phyloP scores from a whole-genome alignment of 192 early-diverging fungal genomes.

The Neocallimastix lanati region DNA sequence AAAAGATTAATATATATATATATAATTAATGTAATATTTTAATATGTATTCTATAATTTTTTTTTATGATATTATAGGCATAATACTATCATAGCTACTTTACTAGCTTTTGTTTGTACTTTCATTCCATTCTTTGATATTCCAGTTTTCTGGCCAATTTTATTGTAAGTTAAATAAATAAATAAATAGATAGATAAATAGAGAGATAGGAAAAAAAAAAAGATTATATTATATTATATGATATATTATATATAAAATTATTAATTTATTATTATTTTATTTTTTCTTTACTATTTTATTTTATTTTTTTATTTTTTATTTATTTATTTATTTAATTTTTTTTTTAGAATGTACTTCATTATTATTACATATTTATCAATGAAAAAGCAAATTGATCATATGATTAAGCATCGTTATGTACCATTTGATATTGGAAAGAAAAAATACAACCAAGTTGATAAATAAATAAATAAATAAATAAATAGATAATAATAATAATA shows the following conservation, averaged over 20 bases:
- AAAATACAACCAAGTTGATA: neutral
- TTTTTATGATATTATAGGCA: conserved; percentile 23
- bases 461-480: neutral
- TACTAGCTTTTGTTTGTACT: conserved; percentile 70
- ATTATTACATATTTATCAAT: conserved; percentile 88
- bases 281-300: too few relatives aligned
- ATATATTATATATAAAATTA: too few relatives aligned
- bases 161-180: conserved; percentile 20
- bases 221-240: too few relatives aligned
- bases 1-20: too few relatives aligned
- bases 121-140: conserved; percentile 63
- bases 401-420: conserved; percentile 87
- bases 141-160: conserved; percentile 98
- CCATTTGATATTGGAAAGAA: conserved; percentile 49
- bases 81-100: conserved; percentile 58
- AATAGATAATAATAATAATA: too few relatives aligned
- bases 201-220: too few relatives aligned
- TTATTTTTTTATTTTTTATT: too few relatives aligned
- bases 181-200: too few relatives aligned
- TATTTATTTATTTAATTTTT: neutral
- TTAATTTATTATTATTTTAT: too few relatives aligned
- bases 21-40: too few relatives aligned
- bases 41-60: too few relatives aligned
- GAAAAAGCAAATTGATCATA: conserved; percentile 90
- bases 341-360: conserved; percentile 64